Evolutionary conservation across 192 early-diverging fungal species (phyloP).

Genomic region (Tieghemiomyces parasiticus): DNA sequence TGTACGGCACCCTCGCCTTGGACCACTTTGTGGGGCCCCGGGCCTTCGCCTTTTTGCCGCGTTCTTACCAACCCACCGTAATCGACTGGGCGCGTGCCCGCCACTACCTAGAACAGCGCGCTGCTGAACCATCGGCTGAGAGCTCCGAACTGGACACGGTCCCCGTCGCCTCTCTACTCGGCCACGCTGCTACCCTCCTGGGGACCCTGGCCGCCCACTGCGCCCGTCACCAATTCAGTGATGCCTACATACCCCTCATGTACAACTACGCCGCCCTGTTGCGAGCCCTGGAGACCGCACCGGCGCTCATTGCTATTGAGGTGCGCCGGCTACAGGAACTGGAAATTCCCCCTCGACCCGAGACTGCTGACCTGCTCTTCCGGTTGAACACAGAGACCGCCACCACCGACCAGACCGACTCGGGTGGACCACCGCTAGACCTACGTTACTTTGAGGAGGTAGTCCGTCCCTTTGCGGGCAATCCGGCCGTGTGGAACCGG

Average conservation of each 20-base stretch:
- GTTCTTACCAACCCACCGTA: background rate
- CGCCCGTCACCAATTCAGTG: no score
- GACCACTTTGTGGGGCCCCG: background rate
- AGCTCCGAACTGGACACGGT: no score
- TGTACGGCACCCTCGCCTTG: background rate
- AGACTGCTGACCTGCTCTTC: background rate
- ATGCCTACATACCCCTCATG: no score
- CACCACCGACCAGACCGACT: no score
- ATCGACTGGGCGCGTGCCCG: background rate
- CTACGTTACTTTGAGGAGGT: background rate
- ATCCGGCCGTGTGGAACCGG: background rate
- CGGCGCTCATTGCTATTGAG: background rate
- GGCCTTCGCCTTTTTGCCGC: background rate
- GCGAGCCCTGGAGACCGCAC: background rate
- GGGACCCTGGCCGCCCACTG: no score
- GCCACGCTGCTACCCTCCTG: no score
- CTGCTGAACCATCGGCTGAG: no score
- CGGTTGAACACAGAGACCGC: background rate
- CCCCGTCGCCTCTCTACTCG: no score
- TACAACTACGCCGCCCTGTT: background rate
- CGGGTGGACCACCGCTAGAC: no score
- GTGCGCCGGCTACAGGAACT: background rate
- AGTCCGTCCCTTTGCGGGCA: background rate
- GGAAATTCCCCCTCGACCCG: background rate
- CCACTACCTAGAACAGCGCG: no score